Percentiles rank a stretch among this genome's conserved stretches.
phyloP scores from a whole-genome alignment of 345 rosid species.

The Hibiscus mutabilis region DNA sequence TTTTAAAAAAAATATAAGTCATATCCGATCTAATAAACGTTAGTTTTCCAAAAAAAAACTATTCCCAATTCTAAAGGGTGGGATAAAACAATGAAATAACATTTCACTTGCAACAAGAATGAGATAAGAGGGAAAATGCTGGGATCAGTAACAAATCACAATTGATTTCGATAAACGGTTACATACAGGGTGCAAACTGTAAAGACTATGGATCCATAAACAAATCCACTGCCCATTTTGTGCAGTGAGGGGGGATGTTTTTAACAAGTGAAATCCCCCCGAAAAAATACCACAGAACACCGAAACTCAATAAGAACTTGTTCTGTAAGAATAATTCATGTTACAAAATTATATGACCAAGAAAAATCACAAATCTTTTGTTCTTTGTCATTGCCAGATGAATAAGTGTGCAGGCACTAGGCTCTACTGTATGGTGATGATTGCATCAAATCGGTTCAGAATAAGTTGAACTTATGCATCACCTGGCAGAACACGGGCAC shows the following conservation, averaged over 20 bases:
- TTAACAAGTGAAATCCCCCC: too few species aligned
- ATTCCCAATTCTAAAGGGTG: too few species aligned
- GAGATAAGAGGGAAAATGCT: not conserved
- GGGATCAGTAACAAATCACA: not conserved
- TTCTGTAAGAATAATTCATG: conserved; percentile 26
- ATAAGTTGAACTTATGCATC: not conserved
- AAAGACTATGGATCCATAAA: not conserved
- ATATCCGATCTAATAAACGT: too few species aligned
- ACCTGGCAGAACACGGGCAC: not conserved
- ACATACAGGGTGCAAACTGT: not conserved
- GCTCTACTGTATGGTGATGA: not conserved
- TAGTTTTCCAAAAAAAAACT: too few species aligned
- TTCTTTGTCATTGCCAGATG: conserved; percentile 12
- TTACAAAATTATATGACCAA: conserved; percentile 12
- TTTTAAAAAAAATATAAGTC: too few species aligned
- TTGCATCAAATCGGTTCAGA: conserved; percentile 3
- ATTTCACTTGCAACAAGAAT: not conserved
- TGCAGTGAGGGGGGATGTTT: not conserved
- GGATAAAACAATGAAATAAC: not conserved
- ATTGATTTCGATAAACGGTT: not conserved
- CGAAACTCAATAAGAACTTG: conserved; percentile 17
- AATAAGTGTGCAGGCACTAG: not conserved
- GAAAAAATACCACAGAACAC: not conserved
- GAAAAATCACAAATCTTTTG: not conserved
- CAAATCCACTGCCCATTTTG: not conserved